Evolutionary conservation across 2,329 filamentous ascomycete species (phyloP).

Genomic region (Fusarium musae): DNA sequence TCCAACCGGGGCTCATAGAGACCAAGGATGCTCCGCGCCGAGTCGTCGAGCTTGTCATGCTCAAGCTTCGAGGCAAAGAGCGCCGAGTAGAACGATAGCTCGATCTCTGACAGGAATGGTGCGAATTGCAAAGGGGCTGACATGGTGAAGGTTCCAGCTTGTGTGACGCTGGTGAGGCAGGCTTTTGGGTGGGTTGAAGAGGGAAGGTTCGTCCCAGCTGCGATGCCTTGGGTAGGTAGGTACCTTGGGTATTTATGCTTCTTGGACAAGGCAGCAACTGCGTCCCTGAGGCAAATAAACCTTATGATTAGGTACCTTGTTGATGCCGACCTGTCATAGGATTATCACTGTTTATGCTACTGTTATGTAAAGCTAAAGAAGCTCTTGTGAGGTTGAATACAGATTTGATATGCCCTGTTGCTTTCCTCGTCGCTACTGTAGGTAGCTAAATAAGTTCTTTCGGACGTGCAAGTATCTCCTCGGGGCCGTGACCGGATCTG

Average conservation of each 20-base stretch:
- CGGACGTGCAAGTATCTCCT: not conserved
- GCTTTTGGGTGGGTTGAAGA: not conserved
- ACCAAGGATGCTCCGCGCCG: conserved; percentile 85
- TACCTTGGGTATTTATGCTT: not conserved
- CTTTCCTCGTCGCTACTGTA: not conserved
- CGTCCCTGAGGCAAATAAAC: not conserved
- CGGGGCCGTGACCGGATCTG: not conserved
- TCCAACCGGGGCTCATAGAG: conserved; percentile 87
- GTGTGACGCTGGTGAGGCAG: conserved; percentile 3
- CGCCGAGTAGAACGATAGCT: conserved; percentile 92
- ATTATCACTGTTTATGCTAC: not conserved
- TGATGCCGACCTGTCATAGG: not conserved
- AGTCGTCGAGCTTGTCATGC: conserved; percentile 96
- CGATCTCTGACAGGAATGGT: conserved; percentile 92
- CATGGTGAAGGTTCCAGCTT: conserved; percentile 53
- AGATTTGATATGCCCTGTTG: not conserved
- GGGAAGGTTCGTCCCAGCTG: not conserved
- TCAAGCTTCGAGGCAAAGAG: conserved; percentile 96
- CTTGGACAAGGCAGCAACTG: not conserved
- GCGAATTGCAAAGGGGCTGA: conserved; percentile 73
- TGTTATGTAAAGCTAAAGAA: not conserved
- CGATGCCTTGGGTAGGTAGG: not conserved
- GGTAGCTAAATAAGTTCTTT: not conserved
- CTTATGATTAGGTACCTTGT: not conserved
- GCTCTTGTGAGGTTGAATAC: not conserved